Evolutionary conservation across 2,329 filamentous ascomycete genomes (phyloP).

Genomic region (Aspergillus udagawae): DNA sequence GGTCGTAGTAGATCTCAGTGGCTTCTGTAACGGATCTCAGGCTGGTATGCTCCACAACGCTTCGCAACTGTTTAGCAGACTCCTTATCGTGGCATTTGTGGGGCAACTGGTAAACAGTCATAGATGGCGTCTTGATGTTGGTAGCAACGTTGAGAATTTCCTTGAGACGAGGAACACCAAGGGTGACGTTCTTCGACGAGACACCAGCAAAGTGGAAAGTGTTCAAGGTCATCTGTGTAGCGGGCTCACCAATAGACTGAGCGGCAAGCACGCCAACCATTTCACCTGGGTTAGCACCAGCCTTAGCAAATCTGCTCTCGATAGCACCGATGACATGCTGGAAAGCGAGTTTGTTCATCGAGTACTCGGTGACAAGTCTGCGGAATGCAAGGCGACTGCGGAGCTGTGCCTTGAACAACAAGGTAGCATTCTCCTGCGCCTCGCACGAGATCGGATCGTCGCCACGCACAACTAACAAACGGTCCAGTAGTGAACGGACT

Average conservation of each 20-base stretch:
- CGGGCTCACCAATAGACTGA: slow-evolving; percentile 97
- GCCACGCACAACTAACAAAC: slow-evolving; percentile 81
- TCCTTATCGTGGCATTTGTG: slow-evolving; percentile 64
- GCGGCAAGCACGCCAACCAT: slow-evolving; percentile 98
- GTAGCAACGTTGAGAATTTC: slow-evolving; percentile 97
- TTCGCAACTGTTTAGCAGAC: slow-evolving; percentile 78
- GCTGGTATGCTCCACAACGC: slow-evolving; percentile 89
- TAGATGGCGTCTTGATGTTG: slow-evolving; percentile 97
- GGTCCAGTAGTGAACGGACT: slow-evolving; percentile 69
- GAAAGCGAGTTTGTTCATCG: slow-evolving; percentile 85
- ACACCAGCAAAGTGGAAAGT: slow-evolving; percentile 99
- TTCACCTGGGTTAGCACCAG: slow-evolving; percentile 86
- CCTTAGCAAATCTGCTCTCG: slow-evolving; percentile 79
- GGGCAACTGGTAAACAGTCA: slow-evolving; percentile 80
- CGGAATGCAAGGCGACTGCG: slow-evolving; percentile 90
- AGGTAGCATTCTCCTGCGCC: slow-evolving; percentile 81
- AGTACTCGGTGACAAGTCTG: slow-evolving; percentile 79
- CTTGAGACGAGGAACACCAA: slow-evolving; percentile 98
- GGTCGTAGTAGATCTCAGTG: slow-evolving; percentile 97
- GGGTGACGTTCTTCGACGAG: slow-evolving; percentile 97
- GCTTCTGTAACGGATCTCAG: slow-evolving; percentile 84
- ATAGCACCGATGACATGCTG: slow-evolving; percentile 89
- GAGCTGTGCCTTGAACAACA: slow-evolving; percentile 87
- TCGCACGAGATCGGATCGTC: slow-evolving; percentile 76
- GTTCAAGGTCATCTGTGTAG: slow-evolving; percentile 98